Conservation (phyloP, 1,284 basidiomycete genomes). For the Rhodotorula sp. region DNA sequence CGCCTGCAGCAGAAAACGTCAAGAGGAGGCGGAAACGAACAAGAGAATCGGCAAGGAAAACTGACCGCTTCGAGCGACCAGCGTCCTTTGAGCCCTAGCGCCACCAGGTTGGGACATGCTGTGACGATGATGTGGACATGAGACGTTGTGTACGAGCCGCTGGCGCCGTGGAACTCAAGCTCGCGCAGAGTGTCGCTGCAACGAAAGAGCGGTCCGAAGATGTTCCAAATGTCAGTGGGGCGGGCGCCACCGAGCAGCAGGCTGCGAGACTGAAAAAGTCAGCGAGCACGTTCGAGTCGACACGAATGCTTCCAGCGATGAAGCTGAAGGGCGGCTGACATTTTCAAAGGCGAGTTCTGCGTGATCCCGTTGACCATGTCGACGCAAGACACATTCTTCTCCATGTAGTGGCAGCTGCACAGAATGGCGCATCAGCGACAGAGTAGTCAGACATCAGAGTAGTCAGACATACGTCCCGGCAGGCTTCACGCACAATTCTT, state of each 20-base stretch:
- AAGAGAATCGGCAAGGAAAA: no score
- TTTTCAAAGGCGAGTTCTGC: not conserved
- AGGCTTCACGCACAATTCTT: not conserved
- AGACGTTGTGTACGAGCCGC: accelerated
- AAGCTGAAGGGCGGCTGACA: not conserved
- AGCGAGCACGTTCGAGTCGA: no score
- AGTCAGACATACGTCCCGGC: no score
- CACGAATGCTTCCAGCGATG: no score
- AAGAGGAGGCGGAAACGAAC: not conserved
- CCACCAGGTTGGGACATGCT: not conserved
- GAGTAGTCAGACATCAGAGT: no score
- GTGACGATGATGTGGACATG: not conserved
- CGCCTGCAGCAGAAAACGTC: not conserved
- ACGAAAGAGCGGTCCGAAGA: not conserved
- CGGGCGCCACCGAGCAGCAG: constrained; percentile 1
- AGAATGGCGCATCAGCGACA: no score
- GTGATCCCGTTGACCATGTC: not conserved
- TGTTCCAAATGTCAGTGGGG: not conserved
- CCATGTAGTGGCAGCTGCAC: not conserved
- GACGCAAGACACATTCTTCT: not conserved
- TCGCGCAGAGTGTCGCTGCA: not conserved
- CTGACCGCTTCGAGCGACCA: constrained; percentile 2
- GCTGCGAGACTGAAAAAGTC: not conserved
- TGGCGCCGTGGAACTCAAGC: not conserved
- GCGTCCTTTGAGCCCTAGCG: not conserved